Base-by-base conservation (phyloP, 306 rosid species). In the Malus sieversii region DNA sequence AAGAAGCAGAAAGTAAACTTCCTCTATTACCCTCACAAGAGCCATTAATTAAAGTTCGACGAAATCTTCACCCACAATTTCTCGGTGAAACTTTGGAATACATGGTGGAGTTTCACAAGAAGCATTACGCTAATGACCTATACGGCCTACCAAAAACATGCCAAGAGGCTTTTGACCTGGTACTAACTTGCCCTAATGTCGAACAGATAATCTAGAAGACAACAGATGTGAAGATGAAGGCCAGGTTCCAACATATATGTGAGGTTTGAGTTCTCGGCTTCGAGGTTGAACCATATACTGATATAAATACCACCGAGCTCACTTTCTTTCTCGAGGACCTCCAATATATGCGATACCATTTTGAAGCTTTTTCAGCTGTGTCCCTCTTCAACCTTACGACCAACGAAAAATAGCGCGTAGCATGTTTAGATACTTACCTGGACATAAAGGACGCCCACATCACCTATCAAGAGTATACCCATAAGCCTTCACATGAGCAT, bases 401-500 rank as follows among this genome's bases (percentile, higher is more conserved):
- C 2, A 2, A 35, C 0, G 2, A 35, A 6, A 35, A 6, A 1
- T 0, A 35, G 0, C 8, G 2, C 0, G 8, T 35, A 0, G 8
- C 8, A 1, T 1, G 0, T 0, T 6, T 6, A 35, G 8, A 35
- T 35, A 2, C 0, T 6, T 35, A 35, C 8, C 40, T 35, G 0
- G 2, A 35, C 2, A 35, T 1, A 1, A 33, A 2, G 7, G 8
- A 33, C 2, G 8, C 38, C 2, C 2, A 0, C 7, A 33, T 33
- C 8, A 0, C 38, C 0, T 33, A 33, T 33, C 2, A 33, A 0
- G 4, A 33, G 1, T 0, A 0, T 0, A 5, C 38, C 0, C 35
- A 1, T 4, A 33, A 1, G 6, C 0, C 0, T 0, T 33, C 1
- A 5, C 6, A 33, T 0, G 6, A 0, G 1, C 35, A 32, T 0